Base-by-base conservation (phyloP, 768 basidiomycete genomes). In the Podaxis sp. region DNA sequence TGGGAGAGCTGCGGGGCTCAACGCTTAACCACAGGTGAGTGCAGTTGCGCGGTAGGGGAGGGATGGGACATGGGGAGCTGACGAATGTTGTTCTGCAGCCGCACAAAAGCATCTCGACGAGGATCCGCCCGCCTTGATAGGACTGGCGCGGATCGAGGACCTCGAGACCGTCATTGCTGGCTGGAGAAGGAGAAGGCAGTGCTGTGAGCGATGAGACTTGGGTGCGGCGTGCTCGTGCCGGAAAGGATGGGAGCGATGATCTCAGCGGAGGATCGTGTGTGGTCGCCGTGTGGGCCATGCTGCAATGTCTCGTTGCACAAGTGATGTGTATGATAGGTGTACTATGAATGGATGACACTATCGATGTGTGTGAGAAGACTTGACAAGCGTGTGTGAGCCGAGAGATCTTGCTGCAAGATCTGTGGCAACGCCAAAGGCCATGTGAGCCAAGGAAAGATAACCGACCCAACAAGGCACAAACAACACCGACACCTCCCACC, bases 251-350 rank as follows among this genome's bases (percentile, higher is more conserved):
- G n/a, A 17, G 15, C 17, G 41, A 15, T 11, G 48, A 30, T 30
- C 28, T 22, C 10, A 50, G 12, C 49, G 84, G 69, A 64, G 75
- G 75, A 80, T 76, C 80, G 52, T 92, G 89, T 85, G 85, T 82
- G 83, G 85, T 77, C 73, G 68, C 81, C 81, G 82, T 75, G 72
- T 91, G 90, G 87, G 82, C 78, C 72, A 70, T 77, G 82, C 82
- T 89, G 91, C 91, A 93, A 92, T 91, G 91, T 92, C 89, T 86
- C 83, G 90, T 91, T 86, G 89, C 89, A 93, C 88, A 93, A 58
- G 13, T 33, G 65, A 50, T 52, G 51, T 64, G 56, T 59, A 17
- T 40, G 33, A 44, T 54, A 52, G 58, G 15, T 33, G 46, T 52
- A 63, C 50, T 55, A 28, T 54, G 64, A 33, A 53, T 46, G 56